Evolutionary conservation across 129 eudicot genomes (phyloP).

Genomic region (Flaveria robusta): DNA sequence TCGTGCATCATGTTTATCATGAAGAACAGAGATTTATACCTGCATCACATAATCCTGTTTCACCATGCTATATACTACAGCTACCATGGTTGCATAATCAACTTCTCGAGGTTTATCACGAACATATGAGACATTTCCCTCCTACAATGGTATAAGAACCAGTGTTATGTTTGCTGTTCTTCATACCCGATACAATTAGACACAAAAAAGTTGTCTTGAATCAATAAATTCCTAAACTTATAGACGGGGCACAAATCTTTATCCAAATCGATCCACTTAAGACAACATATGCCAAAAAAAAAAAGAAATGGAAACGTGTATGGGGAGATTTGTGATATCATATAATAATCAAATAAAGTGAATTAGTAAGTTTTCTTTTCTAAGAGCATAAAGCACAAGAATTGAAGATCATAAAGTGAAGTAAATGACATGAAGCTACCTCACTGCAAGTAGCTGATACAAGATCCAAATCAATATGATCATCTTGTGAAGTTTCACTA

Average conservation of each 20-base stretch:
- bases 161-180: not conserved
- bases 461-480: slow-evolving; percentile 25
- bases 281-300: not conserved
- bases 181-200: not conserved
- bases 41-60: slow-evolving; percentile 80
- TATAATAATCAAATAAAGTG: slow-evolving; percentile 2
- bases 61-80: slow-evolving; percentile 66
- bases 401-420: not conserved
- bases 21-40: slow-evolving; percentile 41
- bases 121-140: slow-evolving; percentile 31
- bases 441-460: slow-evolving; percentile 18
- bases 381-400: not conserved
- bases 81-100: slow-evolving; percentile 65
- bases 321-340: not conserved
- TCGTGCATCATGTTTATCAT: not conserved
- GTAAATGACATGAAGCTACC: slow-evolving; percentile 36
- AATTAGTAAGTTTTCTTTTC: not conserved
- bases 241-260: slow-evolving; percentile 1
- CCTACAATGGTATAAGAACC: slow-evolving; percentile 34
- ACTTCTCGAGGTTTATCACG: slow-evolving; percentile 36
- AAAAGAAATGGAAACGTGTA: not conserved
- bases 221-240: not conserved
- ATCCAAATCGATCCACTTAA: not conserved
- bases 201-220: not conserved
- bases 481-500: slow-evolving; percentile 33